Base-by-base conservation (phyloP, 495 filamentous ascomycete species). In the Aspergillus cavernicola region DNA sequence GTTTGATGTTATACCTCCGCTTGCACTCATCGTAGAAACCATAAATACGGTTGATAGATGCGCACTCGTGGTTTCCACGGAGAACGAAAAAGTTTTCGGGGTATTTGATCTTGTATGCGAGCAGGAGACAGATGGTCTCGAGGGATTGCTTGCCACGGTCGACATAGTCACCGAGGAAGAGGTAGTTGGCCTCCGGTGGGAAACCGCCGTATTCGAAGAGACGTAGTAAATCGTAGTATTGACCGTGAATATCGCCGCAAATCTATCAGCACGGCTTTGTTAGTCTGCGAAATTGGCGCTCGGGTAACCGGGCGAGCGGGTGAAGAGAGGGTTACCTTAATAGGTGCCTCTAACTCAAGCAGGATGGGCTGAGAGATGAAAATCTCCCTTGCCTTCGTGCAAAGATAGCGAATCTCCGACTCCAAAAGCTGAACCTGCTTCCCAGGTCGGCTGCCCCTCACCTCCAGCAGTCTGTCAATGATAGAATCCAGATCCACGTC, bases 21-120 rank as follows among this genome's bases (percentile, higher is more conserved):
- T 98, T 98, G 83, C 93, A 98, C 72, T 98, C 93, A 68, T 98
- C 93, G 77, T 98, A 98, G 79, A 98, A 98, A 37, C 93, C 93
- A 62, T 98, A 98, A 74, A 98, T 98, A 72, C 93, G 95, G 78
- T 98, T 98, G 80, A 98, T 98, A 18, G 93, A 97, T 20, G 93
- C 93, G 75, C 93, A 98, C 70, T 98, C 93, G 77, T 98, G 93
- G 82, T 98, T 98, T 51, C 93, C 93, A 59, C 93, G 88, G 39
- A 98, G 82, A 62, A 98, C 88, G 79, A 98, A 98, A 82, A 98
- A 98, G 80, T 98, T 98, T 79, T 98, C 93, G 32, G 93, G 93
- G 69, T 97, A 98, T 78, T 97, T 97, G 81, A 98, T 98, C 84
- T 98, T 98, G 83, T 98, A 98, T 13, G 93, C 93, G 10, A 98